These are phyloP conservation scores for Rhodotorula mucilaginosa DNA, from an alignment of 1,284 basidiomycete genomes.

Conservation along the genomic window DNA sequence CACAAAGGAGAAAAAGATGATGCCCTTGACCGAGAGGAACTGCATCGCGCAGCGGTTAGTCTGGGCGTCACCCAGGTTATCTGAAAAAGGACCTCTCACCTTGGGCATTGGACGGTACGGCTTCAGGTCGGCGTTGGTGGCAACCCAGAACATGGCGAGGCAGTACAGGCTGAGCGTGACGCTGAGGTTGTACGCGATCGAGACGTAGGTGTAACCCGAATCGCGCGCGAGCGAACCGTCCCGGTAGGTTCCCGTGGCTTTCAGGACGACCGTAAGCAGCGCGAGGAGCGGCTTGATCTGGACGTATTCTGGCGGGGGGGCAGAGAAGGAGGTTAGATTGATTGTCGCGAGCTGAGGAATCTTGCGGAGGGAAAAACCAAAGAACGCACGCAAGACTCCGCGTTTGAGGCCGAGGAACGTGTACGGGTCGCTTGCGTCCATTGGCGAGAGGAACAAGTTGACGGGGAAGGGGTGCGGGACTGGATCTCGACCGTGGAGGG, in stretches of 20 bases:
- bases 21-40: conserved; percentile 96
- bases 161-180: conserved; percentile 75
- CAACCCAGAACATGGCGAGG: conserved; percentile 91
- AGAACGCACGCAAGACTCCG: conserved; percentile 79
- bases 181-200: conserved; percentile 67
- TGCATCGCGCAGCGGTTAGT: conserved; percentile 55
- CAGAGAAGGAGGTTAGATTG: not conserved
- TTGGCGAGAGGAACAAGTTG: conserved; percentile 64
- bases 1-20: conserved; percentile 85
- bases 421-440: conserved; percentile 89
- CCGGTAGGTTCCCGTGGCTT: conserved; percentile 79
- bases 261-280: conserved; percentile 76
- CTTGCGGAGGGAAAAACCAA: too few relatives aligned
- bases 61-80: too few relatives aligned
- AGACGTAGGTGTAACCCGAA: conserved; percentile 90
- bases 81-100: conserved; percentile 31
- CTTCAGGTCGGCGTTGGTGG: conserved; percentile 77
- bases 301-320: conserved; percentile 74
- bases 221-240: conserved; percentile 80
- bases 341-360: not conserved
- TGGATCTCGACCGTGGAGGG: conserved; percentile 83
- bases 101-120: conserved; percentile 68
- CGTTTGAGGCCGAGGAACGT: conserved; percentile 91
- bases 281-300: conserved; percentile 93
- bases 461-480: conserved; percentile 83